Evolutionary conservation across 345 rosid genomes (phyloP).

Genomic region (Lumnitzera littorea): DNA sequence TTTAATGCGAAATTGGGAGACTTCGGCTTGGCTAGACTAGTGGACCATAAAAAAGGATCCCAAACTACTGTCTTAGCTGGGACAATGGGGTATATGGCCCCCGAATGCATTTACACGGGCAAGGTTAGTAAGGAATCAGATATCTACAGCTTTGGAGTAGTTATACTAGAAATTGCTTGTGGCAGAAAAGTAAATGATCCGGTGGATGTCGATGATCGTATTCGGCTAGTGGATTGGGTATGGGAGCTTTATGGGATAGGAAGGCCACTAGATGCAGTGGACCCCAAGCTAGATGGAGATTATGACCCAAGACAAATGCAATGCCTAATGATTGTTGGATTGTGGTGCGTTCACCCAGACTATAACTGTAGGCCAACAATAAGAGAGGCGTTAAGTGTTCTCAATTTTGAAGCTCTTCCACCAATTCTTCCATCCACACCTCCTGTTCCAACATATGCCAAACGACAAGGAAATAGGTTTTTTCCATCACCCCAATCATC

Average conservation of each 20-base stretch:
- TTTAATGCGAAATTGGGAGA: slow-evolving; percentile 7
- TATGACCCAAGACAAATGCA: background rate
- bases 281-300: background rate
- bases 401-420: background rate
- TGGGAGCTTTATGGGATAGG: background rate
- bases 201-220: background rate
- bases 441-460: too few species aligned
- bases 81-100: slow-evolving; percentile 1
- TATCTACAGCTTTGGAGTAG: slow-evolving; percentile 4
- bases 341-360: slow-evolving; percentile 14
- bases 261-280: background rate
- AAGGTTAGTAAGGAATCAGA: slow-evolving; percentile 1
- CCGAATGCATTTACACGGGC: background rate
- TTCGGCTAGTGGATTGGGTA: background rate
- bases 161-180: background rate
- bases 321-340: slow-evolving; percentile 10
- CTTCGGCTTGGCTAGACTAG: slow-evolving; percentile 6
- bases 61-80: background rate
- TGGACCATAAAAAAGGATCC: background rate
- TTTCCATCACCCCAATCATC: too few species aligned
- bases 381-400: slow-evolving; percentile 5
- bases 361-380: slow-evolving; percentile 6
- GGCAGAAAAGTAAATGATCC: background rate
- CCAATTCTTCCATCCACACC: slow-evolving; percentile 2
- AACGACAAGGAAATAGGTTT: too few species aligned